Conservation (phyloP, 441 rosid species). For the Corymbia citriodora region DNA sequence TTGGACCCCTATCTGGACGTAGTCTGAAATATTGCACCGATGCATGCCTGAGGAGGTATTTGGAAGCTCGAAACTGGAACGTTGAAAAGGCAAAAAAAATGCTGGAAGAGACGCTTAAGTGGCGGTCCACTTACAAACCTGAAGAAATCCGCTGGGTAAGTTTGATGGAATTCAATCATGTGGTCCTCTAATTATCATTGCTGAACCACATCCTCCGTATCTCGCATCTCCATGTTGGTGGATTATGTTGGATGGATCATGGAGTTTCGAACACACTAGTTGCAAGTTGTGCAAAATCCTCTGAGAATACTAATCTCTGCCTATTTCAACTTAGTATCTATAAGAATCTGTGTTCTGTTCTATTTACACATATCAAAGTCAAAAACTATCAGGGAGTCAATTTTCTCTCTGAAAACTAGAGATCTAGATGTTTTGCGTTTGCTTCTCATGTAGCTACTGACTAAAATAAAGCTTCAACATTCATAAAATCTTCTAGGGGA, state of each 20-base stretch:
- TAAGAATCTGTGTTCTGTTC: background rate
- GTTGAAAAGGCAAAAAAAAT: constrained; percentile 53
- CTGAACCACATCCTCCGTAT: background rate
- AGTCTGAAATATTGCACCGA: constrained; percentile 44
- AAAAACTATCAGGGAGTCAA: background rate
- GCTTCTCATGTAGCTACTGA: background rate
- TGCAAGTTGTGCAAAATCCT: background rate
- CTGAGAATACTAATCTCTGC: background rate
- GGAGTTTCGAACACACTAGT: background rate
- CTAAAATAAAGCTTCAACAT: background rate
- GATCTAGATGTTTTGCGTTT: background rate
- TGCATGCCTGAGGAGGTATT: constrained; percentile 52
- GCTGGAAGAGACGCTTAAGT: constrained; percentile 59
- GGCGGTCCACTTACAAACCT: constrained; percentile 68
- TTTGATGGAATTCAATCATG: background rate
- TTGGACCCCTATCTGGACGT: constrained; percentile 57
- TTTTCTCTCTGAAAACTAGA: background rate
- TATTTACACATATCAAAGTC: background rate
- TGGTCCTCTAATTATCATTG: background rate
- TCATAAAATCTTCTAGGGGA: background rate
- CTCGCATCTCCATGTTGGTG: background rate
- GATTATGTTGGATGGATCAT: background rate
- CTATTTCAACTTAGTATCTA: background rate
- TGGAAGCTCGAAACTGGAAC: constrained; percentile 62
- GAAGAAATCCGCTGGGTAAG: constrained; percentile 74